Percentiles rank a stretch among this genome's conserved stretches.
phyloP scores from a whole-genome alignment of 2,329 filamentous ascomycete genomes.

The Fusarium anthophilum region DNA sequence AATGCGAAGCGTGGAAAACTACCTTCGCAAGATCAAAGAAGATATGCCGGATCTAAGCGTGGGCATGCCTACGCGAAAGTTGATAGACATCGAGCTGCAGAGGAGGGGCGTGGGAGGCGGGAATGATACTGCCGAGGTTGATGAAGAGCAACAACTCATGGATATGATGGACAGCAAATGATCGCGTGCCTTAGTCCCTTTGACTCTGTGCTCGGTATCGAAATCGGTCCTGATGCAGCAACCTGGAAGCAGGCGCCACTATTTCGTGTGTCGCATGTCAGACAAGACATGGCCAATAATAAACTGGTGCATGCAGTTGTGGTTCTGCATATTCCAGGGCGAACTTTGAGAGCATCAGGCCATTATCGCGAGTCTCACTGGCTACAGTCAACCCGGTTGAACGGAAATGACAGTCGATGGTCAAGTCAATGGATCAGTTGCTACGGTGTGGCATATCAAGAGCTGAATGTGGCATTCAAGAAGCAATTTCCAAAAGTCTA shows the following conservation, averaged over 20 bases:
- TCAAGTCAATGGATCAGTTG: background rate
- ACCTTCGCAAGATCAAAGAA: slow-evolving; percentile 67
- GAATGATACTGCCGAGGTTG: slow-evolving; percentile 38
- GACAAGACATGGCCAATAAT: slow-evolving; percentile 28
- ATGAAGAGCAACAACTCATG: slow-evolving; percentile 58
- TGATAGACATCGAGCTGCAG: slow-evolving; percentile 68
- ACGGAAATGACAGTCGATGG: slow-evolving; percentile 6
- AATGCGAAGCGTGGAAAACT: slow-evolving; percentile 80
- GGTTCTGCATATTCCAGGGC: slow-evolving; percentile 2
- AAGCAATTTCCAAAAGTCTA: slow-evolving; percentile 15
- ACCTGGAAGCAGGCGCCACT: background rate
- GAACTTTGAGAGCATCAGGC: slow-evolving; percentile 32
- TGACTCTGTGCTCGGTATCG: slow-evolving; percentile 3
- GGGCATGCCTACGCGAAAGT: slow-evolving; percentile 66
- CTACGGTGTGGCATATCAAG: background rate
- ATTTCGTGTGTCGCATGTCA: slow-evolving; percentile 18
- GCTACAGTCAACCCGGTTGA: background rate
- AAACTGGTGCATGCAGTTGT: slow-evolving; percentile 12
- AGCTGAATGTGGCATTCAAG: background rate
- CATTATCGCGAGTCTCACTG: slow-evolving; percentile 17
- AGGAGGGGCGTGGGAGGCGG: slow-evolving; percentile 55
- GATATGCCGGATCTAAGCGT: slow-evolving; percentile 59
- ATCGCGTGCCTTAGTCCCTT: slow-evolving; percentile 7
- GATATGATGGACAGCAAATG: slow-evolving; percentile 48
- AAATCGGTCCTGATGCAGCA: slow-evolving; percentile 14